Evolutionary conservation across 371 early-diverging fungal genomes (phyloP).

Genomic region (Mucor irregularis): DNA sequence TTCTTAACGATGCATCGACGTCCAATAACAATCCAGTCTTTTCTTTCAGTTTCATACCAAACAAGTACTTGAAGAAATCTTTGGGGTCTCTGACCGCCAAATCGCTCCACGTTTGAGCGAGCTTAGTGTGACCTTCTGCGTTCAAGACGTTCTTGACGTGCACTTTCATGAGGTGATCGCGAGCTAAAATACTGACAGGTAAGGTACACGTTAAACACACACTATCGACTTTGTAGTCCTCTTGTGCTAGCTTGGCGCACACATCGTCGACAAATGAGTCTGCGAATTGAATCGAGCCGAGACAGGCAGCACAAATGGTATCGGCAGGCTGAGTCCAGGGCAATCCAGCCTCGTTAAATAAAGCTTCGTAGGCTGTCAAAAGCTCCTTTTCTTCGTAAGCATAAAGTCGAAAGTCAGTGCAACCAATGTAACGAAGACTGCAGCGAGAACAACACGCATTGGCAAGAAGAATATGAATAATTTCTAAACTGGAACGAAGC

Average conservation of each 20-base stretch:
- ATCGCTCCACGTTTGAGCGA: constrained; percentile 7
- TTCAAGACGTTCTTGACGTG: constrained; percentile 10
- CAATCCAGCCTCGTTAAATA: not conserved
- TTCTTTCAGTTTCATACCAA: constrained; percentile 34
- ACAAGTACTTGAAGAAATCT: constrained; percentile 49
- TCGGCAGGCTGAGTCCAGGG: not conserved
- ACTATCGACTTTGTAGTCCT: constrained; percentile 35
- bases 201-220: constrained; percentile 53
- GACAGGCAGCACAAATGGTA: constrained; percentile 46
- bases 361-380: constrained; percentile 1
- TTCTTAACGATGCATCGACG: constrained; percentile 41
- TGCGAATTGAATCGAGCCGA: constrained; percentile 48
- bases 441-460: constrained; percentile 38
- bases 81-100: constrained; percentile 39
- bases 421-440: constrained; percentile 36
- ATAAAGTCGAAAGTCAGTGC: constrained; percentile 23
- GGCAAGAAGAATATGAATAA: constrained; percentile 19
- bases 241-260: constrained; percentile 25
- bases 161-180: constrained; percentile 49
- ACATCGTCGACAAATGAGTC: constrained; percentile 37
- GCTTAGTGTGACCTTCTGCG: not conserved
- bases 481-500: not conserved
- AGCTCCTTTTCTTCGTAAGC: constrained; percentile 29
- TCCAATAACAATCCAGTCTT: constrained; percentile 29
- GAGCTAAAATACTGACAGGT: constrained; percentile 52